Conservation (phyloP, 2,329 filamentous ascomycete species). For the Xylaria sp. region DNA sequence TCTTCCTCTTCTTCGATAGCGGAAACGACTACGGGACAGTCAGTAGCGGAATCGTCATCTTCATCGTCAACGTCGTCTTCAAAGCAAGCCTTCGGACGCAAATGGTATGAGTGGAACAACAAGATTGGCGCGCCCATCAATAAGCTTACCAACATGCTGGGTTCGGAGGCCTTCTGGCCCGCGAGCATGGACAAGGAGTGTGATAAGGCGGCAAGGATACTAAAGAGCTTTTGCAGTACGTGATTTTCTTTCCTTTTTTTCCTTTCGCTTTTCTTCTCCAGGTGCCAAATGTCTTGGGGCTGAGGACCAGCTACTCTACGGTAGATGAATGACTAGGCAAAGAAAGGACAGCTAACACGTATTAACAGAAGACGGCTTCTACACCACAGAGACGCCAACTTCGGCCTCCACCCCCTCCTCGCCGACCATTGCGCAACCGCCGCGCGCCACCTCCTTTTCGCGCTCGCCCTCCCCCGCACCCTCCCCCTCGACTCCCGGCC, state of each 20-base stretch:
- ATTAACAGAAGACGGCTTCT: slow-evolving; percentile 55
- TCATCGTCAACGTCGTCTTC: slow-evolving; percentile 9
- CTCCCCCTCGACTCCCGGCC: too few species aligned
- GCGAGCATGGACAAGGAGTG: slow-evolving; percentile 85
- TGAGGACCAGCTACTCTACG: not conserved
- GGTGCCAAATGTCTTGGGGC: too few species aligned
- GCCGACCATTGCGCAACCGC: slow-evolving; percentile 28
- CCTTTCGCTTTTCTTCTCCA: not conserved
- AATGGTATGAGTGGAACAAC: slow-evolving; percentile 28
- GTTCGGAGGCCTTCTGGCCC: slow-evolving; percentile 84
- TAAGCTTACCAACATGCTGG: slow-evolving; percentile 77
- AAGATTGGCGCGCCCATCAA: slow-evolving; percentile 74
- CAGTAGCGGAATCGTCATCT: not conserved
- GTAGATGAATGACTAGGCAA: not conserved
- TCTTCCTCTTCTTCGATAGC: not conserved
- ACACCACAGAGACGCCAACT: slow-evolving; percentile 38
- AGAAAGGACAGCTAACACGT: slow-evolving; percentile 5
- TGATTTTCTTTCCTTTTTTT: not conserved
- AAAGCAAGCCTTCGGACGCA: slow-evolving; percentile 20
- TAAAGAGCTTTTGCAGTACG: slow-evolving; percentile 84
- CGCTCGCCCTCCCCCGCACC: too few species aligned
- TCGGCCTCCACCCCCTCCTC: not conserved
- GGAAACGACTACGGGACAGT: not conserved
- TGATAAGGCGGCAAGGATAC: slow-evolving; percentile 84
- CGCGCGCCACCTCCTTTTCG: slow-evolving; percentile 2